A percentile compares a stretch with the other conserved stretches of the same genome.
These are phyloP conservation scores for Beauveria asiatica DNA, from an alignment of 2,329 filamentous ascomycete genomes.

Conservation along the genomic window DNA sequence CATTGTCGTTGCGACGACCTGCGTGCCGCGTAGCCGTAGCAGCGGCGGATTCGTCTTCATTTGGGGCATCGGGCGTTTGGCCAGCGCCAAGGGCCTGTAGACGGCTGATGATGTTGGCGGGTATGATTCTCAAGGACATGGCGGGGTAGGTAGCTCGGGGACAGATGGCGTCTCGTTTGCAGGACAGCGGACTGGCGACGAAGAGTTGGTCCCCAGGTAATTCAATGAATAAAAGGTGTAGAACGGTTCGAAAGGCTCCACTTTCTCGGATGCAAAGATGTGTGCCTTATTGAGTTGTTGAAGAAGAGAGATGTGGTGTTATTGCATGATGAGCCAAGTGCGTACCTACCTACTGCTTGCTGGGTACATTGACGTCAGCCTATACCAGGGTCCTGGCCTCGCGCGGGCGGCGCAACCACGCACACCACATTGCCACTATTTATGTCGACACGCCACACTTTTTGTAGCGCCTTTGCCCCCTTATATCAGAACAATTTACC, in stretches of 20 bases:
- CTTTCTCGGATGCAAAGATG: background rate
- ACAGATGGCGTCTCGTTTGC: background rate
- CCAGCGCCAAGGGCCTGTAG: background rate
- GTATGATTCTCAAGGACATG: slow-evolving; percentile 8
- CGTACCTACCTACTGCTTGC: too few relatives aligned
- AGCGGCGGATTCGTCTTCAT: background rate
- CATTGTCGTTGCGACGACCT: slow-evolving; percentile 7
- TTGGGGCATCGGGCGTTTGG: background rate
- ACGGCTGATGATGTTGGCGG: slow-evolving; percentile 3
- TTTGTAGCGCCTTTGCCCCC: too few relatives aligned
- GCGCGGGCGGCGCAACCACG: background rate
- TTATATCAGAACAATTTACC: too few relatives aligned
- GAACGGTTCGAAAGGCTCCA: too few relatives aligned
- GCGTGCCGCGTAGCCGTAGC: background rate
- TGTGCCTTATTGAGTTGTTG: background rate
- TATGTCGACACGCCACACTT: too few relatives aligned
- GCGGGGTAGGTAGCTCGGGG: background rate
- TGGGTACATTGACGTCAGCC: background rate
- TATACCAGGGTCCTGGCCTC: background rate
- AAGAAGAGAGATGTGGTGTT: background rate
- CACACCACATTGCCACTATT: background rate
- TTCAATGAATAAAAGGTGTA: too few relatives aligned
- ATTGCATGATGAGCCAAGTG: too few relatives aligned
- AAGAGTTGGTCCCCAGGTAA: too few relatives aligned
- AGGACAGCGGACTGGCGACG: too few relatives aligned